Evolutionary conservation across 768 basidiomycete genomes (phyloP), one percentile per base, ranked within the genome.

Genomic region (Tulasnella sp.): DNA sequence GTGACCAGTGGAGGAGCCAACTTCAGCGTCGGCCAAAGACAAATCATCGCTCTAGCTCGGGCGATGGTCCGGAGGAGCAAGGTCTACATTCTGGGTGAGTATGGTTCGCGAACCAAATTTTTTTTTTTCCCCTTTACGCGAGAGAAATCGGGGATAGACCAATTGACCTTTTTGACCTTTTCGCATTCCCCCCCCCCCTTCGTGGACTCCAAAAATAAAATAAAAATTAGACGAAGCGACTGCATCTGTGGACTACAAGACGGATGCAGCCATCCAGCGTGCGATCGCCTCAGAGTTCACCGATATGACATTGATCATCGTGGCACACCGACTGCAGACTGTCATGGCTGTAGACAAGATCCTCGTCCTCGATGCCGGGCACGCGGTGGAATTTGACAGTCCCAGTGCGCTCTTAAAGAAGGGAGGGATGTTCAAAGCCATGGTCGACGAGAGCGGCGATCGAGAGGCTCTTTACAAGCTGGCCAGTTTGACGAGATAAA

Each of bases 261-360:
- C 80, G 0, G 82, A 83, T 64, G 65, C 73, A 0, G 67, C 76
- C 58, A 82, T 84, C 59, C 82, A 84, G 66, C 68, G 70, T 2
- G 78, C 80, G 1, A 74, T 84, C 54, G 72, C 81, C 9, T 71
- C 71, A 24, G 74, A 74, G 62, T 65, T 79, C 4, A 68, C 66
- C 21, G 74, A 71, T 48, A 73, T 74, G 0, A 83, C 81, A 0
- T 68, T 83, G 19, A 69, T 83, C 29, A 82, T 79, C 17, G 74
- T 84, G 34, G 82, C 82, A 1, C 80, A 82, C 66, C 74, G 81
- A 15, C 65, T 80, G 7, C 73, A 76, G 59, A 82, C 77, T 4
- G 77, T 83, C 61, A 80, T 80, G 72, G 80, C 81, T 53, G 78
- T 79, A 2, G 81, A 83, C 65, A 78, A 78, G 63, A 78, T 83